These are phyloP conservation scores for Suhomyces vadensis DNA, from an alignment of 805 yeast species.

Conservation along the genomic window DNA sequence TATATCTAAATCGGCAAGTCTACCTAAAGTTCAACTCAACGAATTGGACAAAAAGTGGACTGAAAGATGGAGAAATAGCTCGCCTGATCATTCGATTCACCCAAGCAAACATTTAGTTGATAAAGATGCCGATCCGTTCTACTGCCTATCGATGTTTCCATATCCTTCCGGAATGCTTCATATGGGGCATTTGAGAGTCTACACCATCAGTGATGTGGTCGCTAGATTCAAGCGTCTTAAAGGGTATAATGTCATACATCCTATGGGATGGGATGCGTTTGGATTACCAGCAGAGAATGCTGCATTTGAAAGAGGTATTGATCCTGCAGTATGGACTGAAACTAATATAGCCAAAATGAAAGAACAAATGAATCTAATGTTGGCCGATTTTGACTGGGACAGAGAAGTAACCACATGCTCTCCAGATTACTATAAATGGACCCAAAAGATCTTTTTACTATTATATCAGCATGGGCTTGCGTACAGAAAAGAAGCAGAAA, in stretches of 20 bases:
- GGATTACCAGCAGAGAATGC: slow-evolving; percentile 99
- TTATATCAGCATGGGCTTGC: slow-evolving; percentile 78
- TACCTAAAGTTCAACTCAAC: slow-evolving; percentile 16
- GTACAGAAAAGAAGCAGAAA: slow-evolving; percentile 80
- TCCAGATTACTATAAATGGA: slow-evolving; percentile 88
- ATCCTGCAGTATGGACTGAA: slow-evolving; percentile 83
- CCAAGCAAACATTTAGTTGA: slow-evolving; percentile 28
- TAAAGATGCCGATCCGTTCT: slow-evolving; percentile 42
- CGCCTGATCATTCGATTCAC: slow-evolving; percentile 36
- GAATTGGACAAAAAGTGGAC: slow-evolving; percentile 57
- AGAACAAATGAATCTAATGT: slow-evolving; percentile 72
- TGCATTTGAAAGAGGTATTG: slow-evolving; percentile 80
- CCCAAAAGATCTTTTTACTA: slow-evolving; percentile 80
- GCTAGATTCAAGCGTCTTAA: slow-evolving; percentile 75
- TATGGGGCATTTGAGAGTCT: slow-evolving; percentile 92
- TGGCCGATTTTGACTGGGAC: slow-evolving; percentile 92
- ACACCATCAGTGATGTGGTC: slow-evolving; percentile 83
- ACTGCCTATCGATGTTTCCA: slow-evolving; percentile 87
- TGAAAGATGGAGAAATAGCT: slow-evolving; percentile 42
- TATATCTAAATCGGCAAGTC: neutral
- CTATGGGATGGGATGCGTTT: slow-evolving; percentile 99
- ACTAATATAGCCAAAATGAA: slow-evolving; percentile 84
- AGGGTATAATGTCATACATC: slow-evolving; percentile 82
- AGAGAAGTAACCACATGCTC: slow-evolving; percentile 82
- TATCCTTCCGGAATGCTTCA: slow-evolving; percentile 94